Conservation (phyloP, 2,329 filamentous ascomycete genomes). For the Periconia macrospinosa region DNA sequence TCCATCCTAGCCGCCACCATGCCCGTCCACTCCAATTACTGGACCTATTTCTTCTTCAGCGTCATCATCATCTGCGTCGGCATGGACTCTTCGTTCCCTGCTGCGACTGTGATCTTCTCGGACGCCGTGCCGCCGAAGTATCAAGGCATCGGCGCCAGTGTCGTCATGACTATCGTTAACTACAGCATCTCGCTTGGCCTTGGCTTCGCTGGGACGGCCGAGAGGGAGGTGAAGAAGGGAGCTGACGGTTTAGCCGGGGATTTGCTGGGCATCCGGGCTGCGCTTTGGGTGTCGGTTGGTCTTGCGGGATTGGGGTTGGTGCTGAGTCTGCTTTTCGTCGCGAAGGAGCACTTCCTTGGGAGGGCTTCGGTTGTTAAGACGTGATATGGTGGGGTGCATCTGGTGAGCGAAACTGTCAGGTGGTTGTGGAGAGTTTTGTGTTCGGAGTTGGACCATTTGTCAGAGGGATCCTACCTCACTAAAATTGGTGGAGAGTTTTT, state of each 20-base stretch:
- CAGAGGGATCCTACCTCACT: no score
- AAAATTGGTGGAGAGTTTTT: no score
- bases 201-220: slow-evolving; percentile 43
- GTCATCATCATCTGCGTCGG: slow-evolving; percentile 40
- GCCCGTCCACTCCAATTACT: slow-evolving; percentile 40
- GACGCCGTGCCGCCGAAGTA: slow-evolving; percentile 39
- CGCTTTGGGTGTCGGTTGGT: slow-evolving; percentile 21
- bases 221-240: slow-evolving; percentile 11
- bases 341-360: no score
- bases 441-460: no score
- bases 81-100: slow-evolving; percentile 44
- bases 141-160: slow-evolving; percentile 42
- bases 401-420: no score
- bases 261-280: slow-evolving; percentile 7
- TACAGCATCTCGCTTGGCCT: slow-evolving; percentile 44
- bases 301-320: slow-evolving; percentile 21
- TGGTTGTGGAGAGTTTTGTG: no score
- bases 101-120: slow-evolving; percentile 41
- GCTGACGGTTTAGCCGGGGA: slow-evolving; percentile 1
- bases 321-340: no score
- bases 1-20: slow-evolving; percentile 30
- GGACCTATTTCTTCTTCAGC: slow-evolving; percentile 40
- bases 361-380: no score
- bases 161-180: slow-evolving; percentile 44
- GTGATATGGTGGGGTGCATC: no score